Evolutionary conservation across 2,329 filamentous ascomycete genomes (phyloP), one percentile per base, ranked within the genome.

Genomic region (Sclerotinia spermophila): DNA sequence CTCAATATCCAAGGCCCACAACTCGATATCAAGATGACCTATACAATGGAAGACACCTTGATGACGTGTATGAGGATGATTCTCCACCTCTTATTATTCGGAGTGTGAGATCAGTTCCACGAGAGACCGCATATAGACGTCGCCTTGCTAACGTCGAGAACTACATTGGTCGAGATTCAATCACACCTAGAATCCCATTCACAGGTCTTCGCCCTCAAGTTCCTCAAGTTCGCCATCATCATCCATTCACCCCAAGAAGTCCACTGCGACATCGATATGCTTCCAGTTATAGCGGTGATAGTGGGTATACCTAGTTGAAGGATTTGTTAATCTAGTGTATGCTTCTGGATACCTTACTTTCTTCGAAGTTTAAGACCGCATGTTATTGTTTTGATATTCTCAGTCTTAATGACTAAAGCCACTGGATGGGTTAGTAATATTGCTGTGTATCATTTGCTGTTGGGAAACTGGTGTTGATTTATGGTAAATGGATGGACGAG

Each of bases 121-220:
- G 70, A 68, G 45, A 71, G 65, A 17, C 53, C 17, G 7, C 40
- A 35, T 70, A 70, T 35, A 70, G 68, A 48, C 60, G 60, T 48
- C 60, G 21, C 5, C 11, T 70, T 10, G 48, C 60, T 27, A 60
- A 70, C 27, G 68, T 42, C 11, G 60, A 70, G 30, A 45, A 19
- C 44, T 66, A 70, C 27, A 58, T 70, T 3, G 38, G 19, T 58
- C 48, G 60, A 27, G 60, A 58, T 21, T 40, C 38, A 19, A 59
- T 13, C 10, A 24, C 40, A 30, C 33, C 40, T 15, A 58, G 68
- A 40, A 70, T 66, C 7, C 38, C 35, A 70, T 66, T 48, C 65
- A 70, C 60, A 66, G 68, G 68, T 40, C 38, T 21, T 56, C 68
- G 68, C 42, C 68, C 68, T 56, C 68, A 70, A 42, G 66, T 70